Base-by-base conservation (phyloP, 768 basidiomycete genomes). In the Boletus vinaceobasis region DNA sequence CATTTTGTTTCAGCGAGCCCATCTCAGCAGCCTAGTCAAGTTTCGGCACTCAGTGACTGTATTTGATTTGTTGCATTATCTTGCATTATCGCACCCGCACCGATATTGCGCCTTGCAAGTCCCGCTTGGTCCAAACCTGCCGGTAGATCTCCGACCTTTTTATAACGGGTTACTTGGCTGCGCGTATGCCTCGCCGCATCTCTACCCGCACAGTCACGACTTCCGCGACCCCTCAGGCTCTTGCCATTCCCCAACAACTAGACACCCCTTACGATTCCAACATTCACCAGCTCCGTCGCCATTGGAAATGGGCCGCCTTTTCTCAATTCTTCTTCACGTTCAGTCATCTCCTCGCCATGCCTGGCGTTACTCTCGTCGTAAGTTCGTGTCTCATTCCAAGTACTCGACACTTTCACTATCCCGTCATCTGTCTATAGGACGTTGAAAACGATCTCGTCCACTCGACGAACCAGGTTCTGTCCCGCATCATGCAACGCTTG, bases 281-380 rank as follows among this genome's bases (percentile, higher is more conserved):
- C 62, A 68, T 87, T 49, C 57, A 67, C 43, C 65, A 74, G 29
- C 85, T 97, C 48, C 80, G 93, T 52, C 84, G 76, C 54, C 83
- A 92, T 59, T 95, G 91, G 91, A 86, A 89, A 77, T 96, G 92
- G 92, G 93, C 93, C 6, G 88, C 87, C 26, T 88, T 94, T 71
- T 82, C 82, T 71, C 92, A 95, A 69, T 95, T 96, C 79, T 87
- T 91, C 73, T 87, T 80, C 70, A 92, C 88, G 27, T 96, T 95
- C 74, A 78, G 80, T 45, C 79, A 80, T 47, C 77, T 94, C 53
- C 81, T 95, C 60, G 77, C 83, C 37, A 78, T 88, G 75, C 72
- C 80, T 42, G 88, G 90, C 64, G 81, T 93, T 58, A 77, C 88
- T 40, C 73, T 90, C 38, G 66, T 73, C 54, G 90, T 90, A 67